These are phyloP conservation scores for Pythium sp. DNA, from an alignment of 352 stramenopile species.

Conservation along the genomic window DNA sequence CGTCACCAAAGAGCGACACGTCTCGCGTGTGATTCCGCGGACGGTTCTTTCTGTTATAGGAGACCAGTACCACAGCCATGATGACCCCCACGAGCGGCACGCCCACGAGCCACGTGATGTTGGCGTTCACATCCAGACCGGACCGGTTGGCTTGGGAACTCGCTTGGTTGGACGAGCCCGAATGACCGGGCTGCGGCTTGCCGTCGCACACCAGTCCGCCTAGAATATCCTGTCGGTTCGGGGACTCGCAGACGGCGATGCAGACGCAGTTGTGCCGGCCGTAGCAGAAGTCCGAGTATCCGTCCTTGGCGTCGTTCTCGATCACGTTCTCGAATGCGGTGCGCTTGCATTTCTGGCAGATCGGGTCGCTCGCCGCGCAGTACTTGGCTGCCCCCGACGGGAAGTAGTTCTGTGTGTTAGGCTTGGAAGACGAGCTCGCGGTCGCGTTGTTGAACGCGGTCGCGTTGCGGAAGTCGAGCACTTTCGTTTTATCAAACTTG, in stretches of 20 bases:
- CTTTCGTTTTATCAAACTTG: slow-evolving; percentile 12
- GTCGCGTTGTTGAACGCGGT: slow-evolving; percentile 15
- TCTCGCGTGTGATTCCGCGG: slow-evolving; percentile 22
- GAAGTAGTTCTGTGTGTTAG: slow-evolving; percentile 24
- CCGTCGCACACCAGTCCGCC: slow-evolving; percentile 30
- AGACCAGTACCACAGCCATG: slow-evolving; percentile 37
- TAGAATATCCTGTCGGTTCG: slow-evolving; percentile 24
- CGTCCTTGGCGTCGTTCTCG: slow-evolving; percentile 33
- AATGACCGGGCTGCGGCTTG: slow-evolving; percentile 2
- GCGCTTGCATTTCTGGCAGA: slow-evolving; percentile 31
- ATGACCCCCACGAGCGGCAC: slow-evolving; percentile 42
- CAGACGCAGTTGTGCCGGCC: slow-evolving; percentile 41
- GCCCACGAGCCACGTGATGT: slow-evolving; percentile 35
- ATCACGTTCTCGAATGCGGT: slow-evolving; percentile 41
- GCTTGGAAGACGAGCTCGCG: slow-evolving; percentile 9
- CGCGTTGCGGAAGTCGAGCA: slow-evolving; percentile 31
- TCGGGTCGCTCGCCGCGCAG: slow-evolving; percentile 34
- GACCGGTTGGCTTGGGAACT: slow-evolving; percentile 15
- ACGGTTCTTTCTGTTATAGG: slow-evolving; percentile 28
- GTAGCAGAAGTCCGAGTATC: slow-evolving; percentile 31
- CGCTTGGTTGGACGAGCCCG: slow-evolving; percentile 22
- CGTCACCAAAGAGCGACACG: slow-evolving; percentile 17
- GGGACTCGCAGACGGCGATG: slow-evolving; percentile 39
- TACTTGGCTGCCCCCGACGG: slow-evolving; percentile 28
- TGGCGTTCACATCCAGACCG: slow-evolving; percentile 24